Evolutionary conservation across 2,329 filamentous ascomycete genomes (phyloP).

Genomic region (Aaosphaeria pasadenensis): DNA sequence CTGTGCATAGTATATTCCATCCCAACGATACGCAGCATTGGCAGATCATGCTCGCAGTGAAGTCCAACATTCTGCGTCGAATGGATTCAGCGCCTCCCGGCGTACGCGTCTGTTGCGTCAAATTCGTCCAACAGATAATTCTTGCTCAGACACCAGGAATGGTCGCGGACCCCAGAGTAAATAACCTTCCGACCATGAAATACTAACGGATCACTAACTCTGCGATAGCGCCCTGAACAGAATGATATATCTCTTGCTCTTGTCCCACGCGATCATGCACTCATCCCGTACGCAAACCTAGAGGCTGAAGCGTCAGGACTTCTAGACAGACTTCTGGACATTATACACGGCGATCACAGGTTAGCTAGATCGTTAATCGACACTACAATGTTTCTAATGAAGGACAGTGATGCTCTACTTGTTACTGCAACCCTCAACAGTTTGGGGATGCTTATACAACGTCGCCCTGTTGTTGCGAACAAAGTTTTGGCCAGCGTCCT

Average conservation of each 20-base stretch:
- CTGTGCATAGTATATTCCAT: constrained; percentile 71
- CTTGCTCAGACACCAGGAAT: constrained; percentile 85
- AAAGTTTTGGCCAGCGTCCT: constrained; percentile 84
- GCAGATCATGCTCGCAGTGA: constrained; percentile 86
- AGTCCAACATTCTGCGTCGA: constrained; percentile 79
- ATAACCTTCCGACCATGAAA: constrained; percentile 20
- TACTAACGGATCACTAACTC: constrained; percentile 14
- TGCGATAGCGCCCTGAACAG: constrained; percentile 63
- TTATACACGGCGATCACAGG: constrained; percentile 84
- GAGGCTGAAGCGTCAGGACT: constrained; percentile 92
- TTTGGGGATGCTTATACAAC: constrained; percentile 77
- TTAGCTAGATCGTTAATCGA: constrained; percentile 45
- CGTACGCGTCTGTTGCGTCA: constrained; percentile 90
- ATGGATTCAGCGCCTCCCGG: constrained; percentile 79
- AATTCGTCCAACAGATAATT: constrained; percentile 92
- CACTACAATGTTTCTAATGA: constrained; percentile 21
- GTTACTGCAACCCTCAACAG: constrained; percentile 91
- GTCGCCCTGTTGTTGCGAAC: constrained; percentile 74
- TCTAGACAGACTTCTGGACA: constrained; percentile 79
- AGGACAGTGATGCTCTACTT: constrained; percentile 72
- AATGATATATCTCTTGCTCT: constrained; percentile 84
- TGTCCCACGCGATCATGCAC: constrained; percentile 76
- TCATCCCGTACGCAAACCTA: constrained; percentile 75
- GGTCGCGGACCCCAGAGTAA: constrained; percentile 78
- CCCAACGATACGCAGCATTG: constrained; percentile 77